phyloP scores from a whole-genome alignment of 768 basidiomycete species.

The Boletus pseudo-olivaceus region DNA sequence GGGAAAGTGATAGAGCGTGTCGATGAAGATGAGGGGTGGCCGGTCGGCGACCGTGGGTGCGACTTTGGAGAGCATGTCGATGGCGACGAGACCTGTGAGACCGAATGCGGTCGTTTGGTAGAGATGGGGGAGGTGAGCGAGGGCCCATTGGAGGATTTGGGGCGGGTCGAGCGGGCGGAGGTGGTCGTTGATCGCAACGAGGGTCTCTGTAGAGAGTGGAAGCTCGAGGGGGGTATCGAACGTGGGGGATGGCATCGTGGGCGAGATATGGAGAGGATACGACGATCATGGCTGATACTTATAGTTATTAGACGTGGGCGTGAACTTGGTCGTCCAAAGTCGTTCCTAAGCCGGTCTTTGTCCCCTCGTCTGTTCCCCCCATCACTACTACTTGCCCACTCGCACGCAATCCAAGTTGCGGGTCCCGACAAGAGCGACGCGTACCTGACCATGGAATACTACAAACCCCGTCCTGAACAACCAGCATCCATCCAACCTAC shows the following conservation, averaged over 20 bases:
- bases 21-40: conserved; percentile 91
- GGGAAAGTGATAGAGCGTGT: conserved; percentile 93
- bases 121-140: conserved; percentile 72
- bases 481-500: conserved; percentile 14
- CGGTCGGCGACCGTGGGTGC: conserved; percentile 41
- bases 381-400: too few relatives aligned
- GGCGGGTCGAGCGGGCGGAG: conserved; percentile 72
- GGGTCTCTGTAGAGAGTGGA: conserved; percentile 55
- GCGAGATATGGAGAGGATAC: too few relatives aligned
- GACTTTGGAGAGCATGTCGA: conserved; percentile 91
- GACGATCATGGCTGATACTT: too few relatives aligned
- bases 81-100: conserved; percentile 87
- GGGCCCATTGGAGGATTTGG: conserved; percentile 83
- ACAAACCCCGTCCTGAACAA: conserved; percentile 27
- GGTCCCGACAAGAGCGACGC: too few relatives aligned
- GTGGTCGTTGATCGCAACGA: conserved; percentile 69
- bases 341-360: too few relatives aligned
- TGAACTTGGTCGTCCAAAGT: too few relatives aligned
- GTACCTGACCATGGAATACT: conserved; percentile 32
- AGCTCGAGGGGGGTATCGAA: conserved; percentile 45
- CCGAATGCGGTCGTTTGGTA: conserved; percentile 98
- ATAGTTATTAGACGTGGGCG: too few relatives aligned
- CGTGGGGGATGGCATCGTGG: conserved; percentile 7
- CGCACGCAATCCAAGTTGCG: too few relatives aligned
- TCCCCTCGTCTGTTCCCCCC: too few relatives aligned